Percentiles rank a stretch among this genome's conserved stretches.
Conservation (phyloP, 1,284 basidiomycete genomes). For the Trichosporon coremiiforme region DNA sequence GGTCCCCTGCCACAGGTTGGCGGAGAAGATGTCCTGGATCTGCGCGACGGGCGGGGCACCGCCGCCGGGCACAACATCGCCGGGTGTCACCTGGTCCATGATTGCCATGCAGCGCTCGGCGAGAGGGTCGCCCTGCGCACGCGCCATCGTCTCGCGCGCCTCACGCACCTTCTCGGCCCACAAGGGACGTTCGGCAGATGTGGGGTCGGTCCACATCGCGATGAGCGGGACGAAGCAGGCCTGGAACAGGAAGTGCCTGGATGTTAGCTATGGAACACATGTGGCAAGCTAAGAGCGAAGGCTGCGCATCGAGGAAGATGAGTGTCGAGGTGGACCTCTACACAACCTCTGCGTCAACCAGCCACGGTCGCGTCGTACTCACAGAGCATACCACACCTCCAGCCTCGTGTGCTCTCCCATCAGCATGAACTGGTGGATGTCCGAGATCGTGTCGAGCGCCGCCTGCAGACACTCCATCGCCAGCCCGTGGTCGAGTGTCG, state of each 20-base stretch:
- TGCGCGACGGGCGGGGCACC: slow-evolving; percentile 1
- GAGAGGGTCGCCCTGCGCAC: slow-evolving; percentile 28
- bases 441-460: slow-evolving; percentile 33
- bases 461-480: slow-evolving; percentile 28
- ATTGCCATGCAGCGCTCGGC: slow-evolving; percentile 32
- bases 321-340: too few relatives aligned
- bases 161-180: slow-evolving; percentile 31
- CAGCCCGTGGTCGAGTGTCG: slow-evolving; percentile 26
- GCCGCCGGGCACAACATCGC: slow-evolving; percentile 12
- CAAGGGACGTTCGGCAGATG: slow-evolving; percentile 14
- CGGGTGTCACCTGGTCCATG: slow-evolving; percentile 30
- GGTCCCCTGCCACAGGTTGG: slow-evolving; percentile 26
- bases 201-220: slow-evolving; percentile 33
- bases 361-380: slow-evolving; percentile 20
- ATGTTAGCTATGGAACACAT: background rate
- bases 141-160: slow-evolving; percentile 28
- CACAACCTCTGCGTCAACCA: too few relatives aligned
- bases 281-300: background rate
- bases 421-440: slow-evolving; percentile 35
- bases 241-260: slow-evolving; percentile 40
- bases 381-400: slow-evolving; percentile 39
- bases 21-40: slow-evolving; percentile 26
- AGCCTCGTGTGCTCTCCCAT: slow-evolving; percentile 25
- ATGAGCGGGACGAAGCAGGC: slow-evolving; percentile 37
- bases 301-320: too few relatives aligned